phyloP scores from a whole-genome alignment of 2,329 filamentous ascomycete genomes.

The Alternaria postmessia region DNA sequence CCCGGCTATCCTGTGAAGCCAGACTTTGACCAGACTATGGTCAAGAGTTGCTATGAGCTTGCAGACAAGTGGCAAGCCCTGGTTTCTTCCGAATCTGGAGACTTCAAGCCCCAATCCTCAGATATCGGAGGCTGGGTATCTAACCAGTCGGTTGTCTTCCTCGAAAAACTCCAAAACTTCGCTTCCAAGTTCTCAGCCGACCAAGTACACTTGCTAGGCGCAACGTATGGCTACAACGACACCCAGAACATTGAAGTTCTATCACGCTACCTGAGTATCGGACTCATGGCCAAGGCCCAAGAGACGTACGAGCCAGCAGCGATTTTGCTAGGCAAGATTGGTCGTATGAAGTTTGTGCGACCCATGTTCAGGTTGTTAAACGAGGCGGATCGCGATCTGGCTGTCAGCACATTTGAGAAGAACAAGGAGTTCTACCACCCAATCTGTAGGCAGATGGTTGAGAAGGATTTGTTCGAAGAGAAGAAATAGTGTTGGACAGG shows the following conservation, averaged over 20 bases:
- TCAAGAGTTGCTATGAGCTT: slow-evolving; percentile 83
- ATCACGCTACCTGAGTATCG: slow-evolving; percentile 79
- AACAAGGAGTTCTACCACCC: slow-evolving; percentile 95
- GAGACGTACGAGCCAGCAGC: slow-evolving; percentile 75
- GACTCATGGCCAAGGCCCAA: slow-evolving; percentile 75
- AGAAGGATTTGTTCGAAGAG: slow-evolving; percentile 75
- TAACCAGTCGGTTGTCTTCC: slow-evolving; percentile 91
- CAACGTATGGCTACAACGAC: slow-evolving; percentile 71
- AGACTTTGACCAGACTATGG: slow-evolving; percentile 85
- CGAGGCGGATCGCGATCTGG: slow-evolving; percentile 76
- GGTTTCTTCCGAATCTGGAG: slow-evolving; percentile 28
- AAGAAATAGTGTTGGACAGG: slow-evolving; percentile 9
- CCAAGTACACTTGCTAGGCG: slow-evolving; percentile 75
- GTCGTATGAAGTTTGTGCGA: slow-evolving; percentile 96
- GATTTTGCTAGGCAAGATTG: slow-evolving; percentile 79
- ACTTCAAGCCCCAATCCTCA: slow-evolving; percentile 67
- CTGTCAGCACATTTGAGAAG: slow-evolving; percentile 83
- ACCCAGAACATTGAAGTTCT: slow-evolving; percentile 88
- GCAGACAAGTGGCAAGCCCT: slow-evolving; percentile 80
- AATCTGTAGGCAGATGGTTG: slow-evolving; percentile 79
- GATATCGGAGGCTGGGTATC: slow-evolving; percentile 80
- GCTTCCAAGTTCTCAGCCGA: slow-evolving; percentile 68
- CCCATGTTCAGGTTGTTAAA: slow-evolving; percentile 81
- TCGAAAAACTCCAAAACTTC: slow-evolving; percentile 79
- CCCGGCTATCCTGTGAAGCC: slow-evolving; percentile 91